Conservation (phyloP, 306 rosid genomes). For the Lotus japonicus region DNA sequence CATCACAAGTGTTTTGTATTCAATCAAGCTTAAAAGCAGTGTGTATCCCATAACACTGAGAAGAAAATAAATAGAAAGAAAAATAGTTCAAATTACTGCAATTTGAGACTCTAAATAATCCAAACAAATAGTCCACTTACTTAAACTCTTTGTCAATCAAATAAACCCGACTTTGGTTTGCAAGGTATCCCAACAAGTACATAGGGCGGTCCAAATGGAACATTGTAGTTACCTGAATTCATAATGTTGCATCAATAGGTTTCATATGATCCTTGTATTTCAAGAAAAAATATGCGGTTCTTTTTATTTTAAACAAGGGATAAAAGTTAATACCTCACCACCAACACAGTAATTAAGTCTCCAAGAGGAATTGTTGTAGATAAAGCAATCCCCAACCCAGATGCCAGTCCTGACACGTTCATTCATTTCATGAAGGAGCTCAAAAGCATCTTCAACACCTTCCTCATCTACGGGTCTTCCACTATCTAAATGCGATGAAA, state of each 20-base stretch:
- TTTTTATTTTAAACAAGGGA: not conserved
- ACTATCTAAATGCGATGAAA: constrained; percentile 75
- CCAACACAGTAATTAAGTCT: constrained; percentile 98
- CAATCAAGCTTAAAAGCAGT: constrained; percentile 87
- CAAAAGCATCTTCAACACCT: constrained; percentile 98
- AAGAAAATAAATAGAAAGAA: constrained; percentile 22
- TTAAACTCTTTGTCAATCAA: constrained; percentile 98
- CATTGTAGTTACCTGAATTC: constrained; percentile 88
- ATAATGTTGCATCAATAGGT: constrained; percentile 25
- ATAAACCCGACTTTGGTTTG: constrained; percentile 91
- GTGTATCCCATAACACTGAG: constrained; percentile 92
- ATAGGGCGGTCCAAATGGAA: constrained; percentile 98
- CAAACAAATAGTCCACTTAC: constrained; percentile 43
- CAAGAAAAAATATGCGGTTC: not conserved
- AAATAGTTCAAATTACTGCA: not conserved
- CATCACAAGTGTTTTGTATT: constrained; percentile 98
- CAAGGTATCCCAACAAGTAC: constrained; percentile 99
- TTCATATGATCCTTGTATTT: constrained; percentile 7
- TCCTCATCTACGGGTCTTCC: constrained; percentile 93
- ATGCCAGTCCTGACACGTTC: constrained; percentile 96
- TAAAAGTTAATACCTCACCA: constrained; percentile 73
- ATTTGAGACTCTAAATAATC: constrained; percentile 7
- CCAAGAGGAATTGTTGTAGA: constrained; percentile 96
- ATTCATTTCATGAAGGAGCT: constrained; percentile 91
- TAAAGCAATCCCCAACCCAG: constrained; percentile 99